Evolutionary conservation across 2,329 filamentous ascomycete genomes (phyloP), one percentile per base, ranked within the genome.

Genomic region (Ascochyta fabae): DNA sequence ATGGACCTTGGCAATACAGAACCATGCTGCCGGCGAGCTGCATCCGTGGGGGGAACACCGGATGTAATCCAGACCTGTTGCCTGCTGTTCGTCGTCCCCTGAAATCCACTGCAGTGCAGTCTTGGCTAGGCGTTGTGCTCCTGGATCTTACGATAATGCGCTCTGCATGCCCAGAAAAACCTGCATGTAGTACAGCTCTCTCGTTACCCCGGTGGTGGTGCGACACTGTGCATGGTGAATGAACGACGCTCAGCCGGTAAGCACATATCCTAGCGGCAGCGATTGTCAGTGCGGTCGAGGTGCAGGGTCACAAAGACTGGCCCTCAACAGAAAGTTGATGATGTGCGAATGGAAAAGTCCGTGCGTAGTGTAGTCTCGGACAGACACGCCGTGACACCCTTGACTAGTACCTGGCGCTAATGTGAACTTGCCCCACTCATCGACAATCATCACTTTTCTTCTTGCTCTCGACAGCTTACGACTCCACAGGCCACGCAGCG

Each of bases 101-200:
- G 23, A 27, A 54, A 45, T 23, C 23, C 44, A n/a, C 39, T 45
- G 34, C 41, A 45, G 46, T 55, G 24, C 12, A 45, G 33, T 44
- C 23, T 54, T 23, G 46, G 45, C 23, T 41, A 8, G 22, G 16
- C 27, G 31, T 36, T 40, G 35, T 31, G 26, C 12, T 39, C 44
- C 33, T 27, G 27, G 33, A 40, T 54, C 52, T 54, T 44, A 48
- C 52, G 45, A 54, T 35, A 54, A 54, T 38, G 22, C 33, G 31
- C 44, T 23, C 38, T 33, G 44, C 51, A 48, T 31, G 27, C 46
- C 42, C 26, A 26, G 27, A 36, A 26, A 23, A 36, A 27, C 22
- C 35, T 46, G 35, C 31, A 49, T 40, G 52, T 55, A 12, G 52
- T 36, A 49, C 52, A 19, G 41, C 46, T 19, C 34, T 35, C 35